Evolutionary conservation across 2,329 filamentous ascomycete species (phyloP).

Genomic region (Fusarium humuli): DNA sequence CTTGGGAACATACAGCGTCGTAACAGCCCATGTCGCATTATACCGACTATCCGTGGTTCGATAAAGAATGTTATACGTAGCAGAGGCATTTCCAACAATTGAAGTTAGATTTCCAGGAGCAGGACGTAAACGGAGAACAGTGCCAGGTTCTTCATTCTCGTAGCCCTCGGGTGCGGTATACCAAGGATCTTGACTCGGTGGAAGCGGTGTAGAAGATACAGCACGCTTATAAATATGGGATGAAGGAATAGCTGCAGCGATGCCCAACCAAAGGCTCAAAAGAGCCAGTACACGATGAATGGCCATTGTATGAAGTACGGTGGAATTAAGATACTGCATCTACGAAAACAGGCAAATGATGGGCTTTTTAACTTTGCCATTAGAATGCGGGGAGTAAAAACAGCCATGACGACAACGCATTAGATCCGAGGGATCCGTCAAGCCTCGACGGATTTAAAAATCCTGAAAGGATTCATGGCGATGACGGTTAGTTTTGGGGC

Average conservation of each 20-base stretch:
- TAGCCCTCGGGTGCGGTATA: conserved; percentile 39
- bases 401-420: conserved; percentile 10
- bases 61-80: conserved; percentile 41
- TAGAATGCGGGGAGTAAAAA: background rate
- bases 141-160: conserved; percentile 36
- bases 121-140: conserved; percentile 40
- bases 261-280: conserved; percentile 33
- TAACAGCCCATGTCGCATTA: conserved; percentile 42
- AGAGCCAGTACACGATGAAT: conserved; percentile 25
- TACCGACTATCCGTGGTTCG: conserved; percentile 45
- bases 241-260: background rate
- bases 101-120: conserved; percentile 42
- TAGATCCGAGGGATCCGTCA: conserved; percentile 13
- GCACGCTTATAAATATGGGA: conserved; percentile 15
- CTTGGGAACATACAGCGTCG: conserved; percentile 37
- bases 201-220: conserved; percentile 14
- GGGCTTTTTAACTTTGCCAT: background rate
- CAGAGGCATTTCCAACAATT: conserved; percentile 35
- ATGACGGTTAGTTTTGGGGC: background rate
- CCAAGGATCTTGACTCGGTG: conserved; percentile 44
- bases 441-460: background rate
- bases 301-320: conserved; percentile 19
- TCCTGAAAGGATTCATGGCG: conserved; percentile 1
- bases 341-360: background rate
- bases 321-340: background rate